Percentiles rank a stretch among this genome's conserved stretches.
Evolutionary conservation across 2,329 filamentous ascomycete species (phyloP).

Genomic region (Beauveria bassiana): DNA sequence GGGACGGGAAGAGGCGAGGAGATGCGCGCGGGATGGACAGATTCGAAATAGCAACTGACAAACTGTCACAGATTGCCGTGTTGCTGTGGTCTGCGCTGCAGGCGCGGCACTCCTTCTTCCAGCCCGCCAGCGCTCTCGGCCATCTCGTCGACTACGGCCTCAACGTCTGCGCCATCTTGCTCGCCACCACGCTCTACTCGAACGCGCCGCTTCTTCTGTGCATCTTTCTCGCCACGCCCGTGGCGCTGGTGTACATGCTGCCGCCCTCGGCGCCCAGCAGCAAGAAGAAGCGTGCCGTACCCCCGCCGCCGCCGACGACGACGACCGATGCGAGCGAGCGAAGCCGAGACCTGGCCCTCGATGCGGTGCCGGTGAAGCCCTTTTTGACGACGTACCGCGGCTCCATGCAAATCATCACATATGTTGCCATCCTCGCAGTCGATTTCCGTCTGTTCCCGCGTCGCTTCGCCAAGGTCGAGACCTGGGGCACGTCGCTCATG

Average conservation of each 20-base stretch:
- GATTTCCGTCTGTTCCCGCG: constrained; percentile 91
- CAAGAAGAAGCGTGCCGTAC: constrained; percentile 42
- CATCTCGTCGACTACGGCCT: constrained; percentile 78
- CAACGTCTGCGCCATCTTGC: constrained; percentile 73
- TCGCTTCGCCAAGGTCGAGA: constrained; percentile 95
- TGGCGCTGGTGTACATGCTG: constrained; percentile 52
- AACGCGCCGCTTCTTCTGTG: constrained; percentile 65
- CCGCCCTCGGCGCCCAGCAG: constrained; percentile 27
- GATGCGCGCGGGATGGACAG: neutral
- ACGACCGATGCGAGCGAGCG: constrained; percentile 21
- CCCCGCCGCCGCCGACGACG: constrained; percentile 33
- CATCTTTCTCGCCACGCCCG: constrained; percentile 64
- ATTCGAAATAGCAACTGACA: neutral
- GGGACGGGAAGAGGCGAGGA: too few relatives aligned
- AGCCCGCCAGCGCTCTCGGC: constrained; percentile 59
- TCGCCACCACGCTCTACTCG: constrained; percentile 81
- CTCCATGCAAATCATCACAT: constrained; percentile 85
- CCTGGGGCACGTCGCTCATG: constrained; percentile 99
- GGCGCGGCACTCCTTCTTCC: constrained; percentile 76
- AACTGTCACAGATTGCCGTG: constrained; percentile 56
- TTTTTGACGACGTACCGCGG: constrained; percentile 91
- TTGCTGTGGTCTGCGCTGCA: constrained; percentile 87
- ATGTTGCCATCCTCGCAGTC: constrained; percentile 87
- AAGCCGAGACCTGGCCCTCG: constrained; percentile 14
- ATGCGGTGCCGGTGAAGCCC: constrained; percentile 68